Evolutionary conservation across 169 alveolate genomes (phyloP), one percentile per base, ranked within the genome.

Genomic region (Babesia caballi): DNA sequence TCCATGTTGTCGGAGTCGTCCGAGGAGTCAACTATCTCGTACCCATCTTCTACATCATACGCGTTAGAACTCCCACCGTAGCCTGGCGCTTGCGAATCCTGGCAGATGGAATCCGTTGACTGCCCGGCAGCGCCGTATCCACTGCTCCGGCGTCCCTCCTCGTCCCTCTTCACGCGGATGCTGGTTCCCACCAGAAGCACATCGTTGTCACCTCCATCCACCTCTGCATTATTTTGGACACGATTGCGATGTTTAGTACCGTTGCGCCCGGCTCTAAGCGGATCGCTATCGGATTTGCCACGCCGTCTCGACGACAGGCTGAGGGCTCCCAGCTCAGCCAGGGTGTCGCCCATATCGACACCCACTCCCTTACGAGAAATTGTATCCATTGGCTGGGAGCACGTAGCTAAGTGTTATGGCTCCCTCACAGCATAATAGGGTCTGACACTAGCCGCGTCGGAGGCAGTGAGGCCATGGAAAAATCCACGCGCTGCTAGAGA

Each of bases 111-210:
- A 59, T 59, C 69, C 44, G 69, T 12, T 19, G 75, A 0, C 6
- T 36, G 42, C 47, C 46, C 33, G 33, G 52, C 27, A 9, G 57
- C 46, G 32, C 46, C 19, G 61, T 33, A 66, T 15, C 46, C 35
- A 12, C 40, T n/a, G 51, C 5, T 7, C 47, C 66, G n/a, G 5
- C 14, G 36, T 0, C 54, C 66, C 8, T 36, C 42, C 28, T 33
- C 17, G 32, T 78, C 87, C 5, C 27, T 51, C 71, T 78, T 78
- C 25, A 78, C 87, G 30, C 32, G 23, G 8, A 78, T 78, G 51
- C 49, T 78, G 25, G 66, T 67, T 6, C 87, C 87, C 12, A 70
- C 49, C 4, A 61, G 68, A 60, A 78, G 40, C 15, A 78, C 74
- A 9, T 78, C 87, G 38, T 78, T 83, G 58, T 58, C 53, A 5